Evolutionary conservation across 73 alveolate genomes (phyloP).

Genomic region (Uronychia binucleata): DNA sequence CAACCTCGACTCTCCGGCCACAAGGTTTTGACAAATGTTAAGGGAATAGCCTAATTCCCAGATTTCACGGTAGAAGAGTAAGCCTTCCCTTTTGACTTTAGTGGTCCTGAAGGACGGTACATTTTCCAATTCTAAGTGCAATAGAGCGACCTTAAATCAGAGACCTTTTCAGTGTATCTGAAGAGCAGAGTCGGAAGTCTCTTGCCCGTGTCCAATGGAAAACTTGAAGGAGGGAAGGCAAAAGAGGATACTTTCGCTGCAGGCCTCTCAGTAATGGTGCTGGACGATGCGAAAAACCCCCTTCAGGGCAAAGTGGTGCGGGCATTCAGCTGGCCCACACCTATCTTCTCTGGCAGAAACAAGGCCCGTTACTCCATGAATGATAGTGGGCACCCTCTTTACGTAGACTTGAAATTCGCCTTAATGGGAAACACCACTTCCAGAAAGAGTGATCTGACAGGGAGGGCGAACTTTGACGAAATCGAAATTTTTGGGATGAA

Average conservation of each 20-base stretch:
- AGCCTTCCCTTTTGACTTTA: slow-evolving; percentile 4
- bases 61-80: slow-evolving; percentile 6
- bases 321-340: background rate
- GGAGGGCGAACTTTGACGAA: background rate
- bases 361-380: background rate
- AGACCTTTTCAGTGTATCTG: background rate
- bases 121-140: background rate
- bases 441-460: background rate
- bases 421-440: background rate
- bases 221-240: background rate
- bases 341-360: background rate
- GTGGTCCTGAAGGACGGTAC: slow-evolving; percentile 10
- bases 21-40: slow-evolving; percentile 3
- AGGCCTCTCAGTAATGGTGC: background rate
- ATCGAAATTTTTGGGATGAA: background rate
- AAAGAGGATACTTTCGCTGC: background rate
- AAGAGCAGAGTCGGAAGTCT: background rate
- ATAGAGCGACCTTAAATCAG: background rate
- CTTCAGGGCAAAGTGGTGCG: background rate
- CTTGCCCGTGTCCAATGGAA: background rate
- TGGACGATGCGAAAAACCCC: background rate
- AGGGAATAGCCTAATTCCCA: slow-evolving; percentile 8
- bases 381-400: no score
- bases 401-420: background rate
- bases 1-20: slow-evolving; percentile 12